Evolutionary conservation across 23 red algal species (phyloP).

Genomic region (Pyropia haitanensis): DNA sequence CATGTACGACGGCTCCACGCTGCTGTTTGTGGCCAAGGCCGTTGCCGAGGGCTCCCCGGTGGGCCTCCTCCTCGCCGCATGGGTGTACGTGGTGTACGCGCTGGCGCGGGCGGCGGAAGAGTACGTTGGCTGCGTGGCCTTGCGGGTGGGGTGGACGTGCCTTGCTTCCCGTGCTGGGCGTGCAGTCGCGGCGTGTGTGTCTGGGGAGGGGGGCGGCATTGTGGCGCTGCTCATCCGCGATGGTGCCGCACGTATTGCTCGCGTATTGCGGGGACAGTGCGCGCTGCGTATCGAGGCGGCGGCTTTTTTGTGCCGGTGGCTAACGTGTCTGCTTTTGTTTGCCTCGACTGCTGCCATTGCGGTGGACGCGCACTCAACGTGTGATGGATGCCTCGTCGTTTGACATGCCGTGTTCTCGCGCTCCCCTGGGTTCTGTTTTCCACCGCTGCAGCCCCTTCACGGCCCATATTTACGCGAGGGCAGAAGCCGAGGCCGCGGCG

Average conservation of each 20-base stretch:
- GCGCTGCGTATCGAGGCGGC: background rate
- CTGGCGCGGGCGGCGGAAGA: constrained; percentile 66
- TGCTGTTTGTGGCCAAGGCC: constrained; percentile 72
- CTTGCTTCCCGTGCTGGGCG: no score
- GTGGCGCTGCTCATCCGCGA: no score
- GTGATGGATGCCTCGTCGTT: no score
- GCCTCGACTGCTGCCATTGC: background rate
- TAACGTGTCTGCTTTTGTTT: background rate
- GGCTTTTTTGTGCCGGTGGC: background rate
- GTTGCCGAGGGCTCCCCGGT: constrained; percentile 47
- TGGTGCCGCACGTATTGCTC: no score
- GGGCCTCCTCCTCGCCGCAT: constrained; percentile 63
- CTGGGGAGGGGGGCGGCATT: no score
- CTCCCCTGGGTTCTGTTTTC: background rate
- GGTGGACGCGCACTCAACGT: no score
- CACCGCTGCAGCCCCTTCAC: constrained; percentile 14
- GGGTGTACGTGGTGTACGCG: constrained; percentile 79
- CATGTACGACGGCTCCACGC: constrained; percentile 92
- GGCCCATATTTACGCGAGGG: constrained; percentile 19
- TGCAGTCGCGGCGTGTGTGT: no score
- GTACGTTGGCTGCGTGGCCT: constrained; percentile 13
- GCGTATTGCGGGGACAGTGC: background rate
- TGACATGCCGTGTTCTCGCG: no score
- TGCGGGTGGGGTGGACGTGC: background rate
- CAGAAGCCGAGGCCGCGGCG: constrained; percentile 1